phyloP scores from a whole-genome alignment of 495 filamentous ascomycete genomes.

The Penicillium ucsense region DNA sequence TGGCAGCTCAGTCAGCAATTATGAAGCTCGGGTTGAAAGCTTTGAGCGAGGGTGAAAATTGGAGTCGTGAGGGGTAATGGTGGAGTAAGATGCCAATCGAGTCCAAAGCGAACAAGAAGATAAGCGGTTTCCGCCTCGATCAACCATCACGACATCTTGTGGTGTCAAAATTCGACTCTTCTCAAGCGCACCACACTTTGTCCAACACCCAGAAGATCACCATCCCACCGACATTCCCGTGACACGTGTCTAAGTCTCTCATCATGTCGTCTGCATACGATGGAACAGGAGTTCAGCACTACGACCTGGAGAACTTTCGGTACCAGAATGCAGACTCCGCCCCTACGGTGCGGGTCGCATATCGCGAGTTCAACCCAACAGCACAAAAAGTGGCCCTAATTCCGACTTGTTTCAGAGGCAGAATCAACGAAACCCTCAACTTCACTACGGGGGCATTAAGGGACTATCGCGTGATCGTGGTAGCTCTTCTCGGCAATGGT shows the following conservation, averaged over 20 bases:
- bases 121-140: too few species aligned
- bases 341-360: constrained; percentile 29
- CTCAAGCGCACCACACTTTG: background rate
- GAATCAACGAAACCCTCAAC: constrained; percentile 30
- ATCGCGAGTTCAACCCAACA: constrained; percentile 30
- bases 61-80: background rate
- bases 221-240: too few species aligned
- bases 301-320: constrained; percentile 25
- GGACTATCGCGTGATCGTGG: constrained; percentile 48
- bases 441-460: constrained; percentile 41
- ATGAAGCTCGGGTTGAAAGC: too few species aligned
- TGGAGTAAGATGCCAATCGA: background rate
- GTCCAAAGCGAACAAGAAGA: background rate
- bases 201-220: too few species aligned
- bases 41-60: background rate
- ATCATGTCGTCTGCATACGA: constrained; percentile 2
- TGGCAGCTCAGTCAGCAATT: background rate
- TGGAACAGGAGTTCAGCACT: constrained; percentile 21
- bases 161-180: too few species aligned
- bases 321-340: constrained; percentile 24
- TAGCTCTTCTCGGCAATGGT: constrained; percentile 57
- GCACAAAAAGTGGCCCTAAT: constrained; percentile 28
- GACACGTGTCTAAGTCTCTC: background rate
- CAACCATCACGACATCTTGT: background rate
- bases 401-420: constrained; percentile 41